A percentile compares a stretch with the other conserved stretches of the same genome.
These are phyloP conservation scores for Cladosporium sp. DNA, from an alignment of 2,329 filamentous ascomycete species.

Conservation along the genomic window DNA sequence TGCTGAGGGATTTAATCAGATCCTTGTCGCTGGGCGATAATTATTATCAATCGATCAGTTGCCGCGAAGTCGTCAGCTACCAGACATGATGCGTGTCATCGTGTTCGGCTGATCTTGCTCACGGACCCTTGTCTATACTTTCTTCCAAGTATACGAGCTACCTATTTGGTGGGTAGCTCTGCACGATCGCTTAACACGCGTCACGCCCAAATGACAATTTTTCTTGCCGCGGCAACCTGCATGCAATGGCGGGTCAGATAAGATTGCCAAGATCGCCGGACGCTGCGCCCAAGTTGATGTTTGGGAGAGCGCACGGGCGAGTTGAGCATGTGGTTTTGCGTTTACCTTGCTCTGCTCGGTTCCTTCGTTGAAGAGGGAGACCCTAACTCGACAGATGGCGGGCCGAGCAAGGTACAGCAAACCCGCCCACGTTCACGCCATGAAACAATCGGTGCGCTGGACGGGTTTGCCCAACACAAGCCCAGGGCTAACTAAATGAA, in stretches of 20 bases:
- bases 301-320: background rate
- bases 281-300: background rate
- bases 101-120: background rate
- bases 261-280: slow-evolving; percentile 8
- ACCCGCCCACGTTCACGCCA: background rate
- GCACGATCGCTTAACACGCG: slow-evolving; percentile 9
- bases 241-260: slow-evolving; percentile 3
- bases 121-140: background rate
- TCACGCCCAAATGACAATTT: background rate
- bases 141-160: background rate
- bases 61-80: background rate
- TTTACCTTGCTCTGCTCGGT: background rate
- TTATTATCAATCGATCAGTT: background rate
- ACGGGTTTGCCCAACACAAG: slow-evolving; percentile 10
- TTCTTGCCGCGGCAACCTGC: slow-evolving; percentile 1
- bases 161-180: background rate
- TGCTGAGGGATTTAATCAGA: slow-evolving; percentile 1
- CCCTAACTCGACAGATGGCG: background rate
- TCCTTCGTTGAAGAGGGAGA: slow-evolving; percentile 6
- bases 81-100: background rate
- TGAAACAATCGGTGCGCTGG: slow-evolving; percentile 11
- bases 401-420: slow-evolving; percentile 10
- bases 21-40: background rate
- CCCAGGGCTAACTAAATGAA: slow-evolving; percentile 10
- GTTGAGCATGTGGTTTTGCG: slow-evolving; percentile 4